Base-by-base conservation (phyloP, 345 rosid species). In the Ricinus communis region DNA sequence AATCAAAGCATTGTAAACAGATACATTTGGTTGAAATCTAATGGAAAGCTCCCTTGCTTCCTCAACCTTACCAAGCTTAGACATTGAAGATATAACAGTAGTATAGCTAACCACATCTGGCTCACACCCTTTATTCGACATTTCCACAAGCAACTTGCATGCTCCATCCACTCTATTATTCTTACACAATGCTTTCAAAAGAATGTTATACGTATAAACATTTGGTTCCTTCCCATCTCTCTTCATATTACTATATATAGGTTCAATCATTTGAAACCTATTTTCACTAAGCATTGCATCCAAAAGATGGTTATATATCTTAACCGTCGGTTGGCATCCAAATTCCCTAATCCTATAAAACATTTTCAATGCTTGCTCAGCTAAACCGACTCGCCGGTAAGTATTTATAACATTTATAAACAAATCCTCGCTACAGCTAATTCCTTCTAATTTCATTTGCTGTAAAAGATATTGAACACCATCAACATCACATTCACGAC, bases 31-130 rank as follows among this genome's bases (percentile, higher is more conserved):
- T 61, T 79, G 83, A 68, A 86, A 88, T 52, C 79, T 85, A 75
- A 11, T 71, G 0, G 86, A 85, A 7, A 91, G 83, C 76, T 85
- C 83, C 83, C 83, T 82, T 12, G 91, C 96, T 74, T 90, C 91
- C 66, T 86, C 91, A 65, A 88, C 82, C 80, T 81, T 80, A 49
- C 96, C 91, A 46, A 80, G 71, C 75, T 76, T 86, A 81, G 93
- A 93, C 90, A 93, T 82, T 0, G 89, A 87, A 15, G 97, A 90
- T 24, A 91, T 73, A 66, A 91, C 80, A 2, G 93, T 90, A 0
- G 96, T 82, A 76, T 86, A 91, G 79, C 98, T 91, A 73, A 91
- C 91, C 13, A 78, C 86, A 74, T 93, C 96, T 4, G 98, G 97
- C 59, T 72, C 72, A 74, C 93, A 90, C 0, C 86, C 88, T 62